Base-by-base conservation (phyloP, 805 yeast species). In the Zygotorulaspora danielsina region DNA sequence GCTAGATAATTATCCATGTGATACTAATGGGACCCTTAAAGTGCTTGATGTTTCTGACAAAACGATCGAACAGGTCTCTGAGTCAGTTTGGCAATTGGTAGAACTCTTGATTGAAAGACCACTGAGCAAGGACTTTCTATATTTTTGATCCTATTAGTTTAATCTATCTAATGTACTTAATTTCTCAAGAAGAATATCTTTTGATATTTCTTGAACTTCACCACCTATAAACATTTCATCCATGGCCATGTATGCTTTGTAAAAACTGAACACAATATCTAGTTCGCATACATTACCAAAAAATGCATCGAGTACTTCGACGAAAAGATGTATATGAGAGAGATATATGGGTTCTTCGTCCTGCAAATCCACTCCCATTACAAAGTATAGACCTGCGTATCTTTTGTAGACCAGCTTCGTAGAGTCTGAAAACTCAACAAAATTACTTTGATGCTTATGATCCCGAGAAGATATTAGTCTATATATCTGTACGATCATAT, bases 191-290 rank as follows among this genome's bases (percentile, higher is more conserved):
- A 90, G 71, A 34, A 70, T 72, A 18, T 72, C 71, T 58, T 84
- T 86, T 48, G 86, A 83, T 1, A 88, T 83, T 56, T 88, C 96
- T 57, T 84, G 87, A 9, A 89, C 70, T 59, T 93, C 97, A 9
- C 98, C 98, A 9, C 89, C 95, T 33, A 86, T 57, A 53, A 82
- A 86, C 59, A 93, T 73, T 61, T 89, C 96, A 59, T 93, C 97
- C 43, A 93, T 60, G 6, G 88, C 82, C 39, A 75, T 71, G 60
- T 88, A 85, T 9, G 86, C 80, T 60, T 83, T 86, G 69, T 81
- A 81, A 63, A 90, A 90, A 63, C 88, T 87, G 69, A 89, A 93
- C 15, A 93, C 94, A 41, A 93, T 72, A 59, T 90, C 97, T 50
- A 90, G 71, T 63, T 90, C 97, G 65, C 97, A 89, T 6, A 90